These are phyloP conservation scores for Castanea sativa DNA, from an alignment of 306 rosid genomes.

Conservation along the genomic window DNA sequence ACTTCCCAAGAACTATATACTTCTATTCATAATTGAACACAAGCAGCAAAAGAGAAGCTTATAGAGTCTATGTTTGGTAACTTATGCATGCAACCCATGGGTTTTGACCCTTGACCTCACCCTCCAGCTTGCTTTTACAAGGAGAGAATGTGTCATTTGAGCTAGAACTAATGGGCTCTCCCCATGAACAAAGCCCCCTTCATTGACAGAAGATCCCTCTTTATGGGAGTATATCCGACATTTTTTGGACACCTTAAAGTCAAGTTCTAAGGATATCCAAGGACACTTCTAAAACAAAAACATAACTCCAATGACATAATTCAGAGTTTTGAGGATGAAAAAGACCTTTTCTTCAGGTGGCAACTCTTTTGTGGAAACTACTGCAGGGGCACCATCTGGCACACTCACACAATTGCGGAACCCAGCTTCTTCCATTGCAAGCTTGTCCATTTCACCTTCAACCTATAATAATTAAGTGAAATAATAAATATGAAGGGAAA, in stretches of 20 bases:
- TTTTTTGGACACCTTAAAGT: not conserved
- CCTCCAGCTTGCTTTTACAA: too few relatives aligned
- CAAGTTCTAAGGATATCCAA: not conserved
- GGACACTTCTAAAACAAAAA: not conserved
- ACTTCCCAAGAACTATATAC: not conserved
- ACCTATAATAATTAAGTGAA: conserved; percentile 51
- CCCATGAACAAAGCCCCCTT: too few relatives aligned
- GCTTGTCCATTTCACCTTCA: conserved; percentile 98
- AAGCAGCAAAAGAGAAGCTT: not conserved
- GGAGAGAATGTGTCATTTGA: too few relatives aligned
- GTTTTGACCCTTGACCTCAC: too few relatives aligned
- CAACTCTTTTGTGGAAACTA: conserved; percentile 62
- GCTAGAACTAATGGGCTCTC: too few relatives aligned
- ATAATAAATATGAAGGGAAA: conserved; percentile 17
- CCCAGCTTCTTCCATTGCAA: conserved; percentile 99
- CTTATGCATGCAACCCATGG: too few relatives aligned
- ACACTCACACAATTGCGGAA: conserved; percentile 86
- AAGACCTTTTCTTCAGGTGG: conserved; percentile 73
- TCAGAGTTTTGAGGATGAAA: not conserved
- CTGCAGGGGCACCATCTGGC: conserved; percentile 94
- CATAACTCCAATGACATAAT: not conserved
- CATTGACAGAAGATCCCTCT: not conserved
- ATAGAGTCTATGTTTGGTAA: too few relatives aligned
- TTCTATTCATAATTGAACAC: not conserved
- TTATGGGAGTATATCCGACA: not conserved